phyloP scores from a whole-genome alignment of 2,329 filamentous ascomycete genomes.

The Verticillium longisporum region DNA sequence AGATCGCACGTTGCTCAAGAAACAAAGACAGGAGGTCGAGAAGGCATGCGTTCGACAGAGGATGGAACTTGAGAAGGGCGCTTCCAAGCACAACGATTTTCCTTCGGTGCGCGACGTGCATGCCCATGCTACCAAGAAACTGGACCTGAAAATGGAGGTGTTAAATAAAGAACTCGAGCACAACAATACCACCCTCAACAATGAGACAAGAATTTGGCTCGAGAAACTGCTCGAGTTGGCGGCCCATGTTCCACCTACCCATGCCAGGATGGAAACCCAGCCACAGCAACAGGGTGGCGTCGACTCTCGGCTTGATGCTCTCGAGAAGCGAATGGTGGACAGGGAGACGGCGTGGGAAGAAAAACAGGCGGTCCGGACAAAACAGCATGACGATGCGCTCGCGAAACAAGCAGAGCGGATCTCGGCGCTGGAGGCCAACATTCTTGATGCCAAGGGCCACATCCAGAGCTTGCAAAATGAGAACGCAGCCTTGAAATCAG shows the following conservation, averaged over 20 bases:
- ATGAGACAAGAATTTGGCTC: neutral
- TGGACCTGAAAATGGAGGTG: neutral
- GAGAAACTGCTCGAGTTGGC: neutral
- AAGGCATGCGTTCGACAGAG: neutral
- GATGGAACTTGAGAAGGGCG: neutral
- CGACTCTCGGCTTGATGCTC: constrained; percentile 3
- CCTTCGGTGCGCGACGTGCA: neutral
- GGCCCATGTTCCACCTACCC: neutral
- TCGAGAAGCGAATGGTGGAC: neutral
- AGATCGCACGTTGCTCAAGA: neutral
- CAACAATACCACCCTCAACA: neutral
- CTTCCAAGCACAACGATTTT: neutral
- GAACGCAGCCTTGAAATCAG: neutral
- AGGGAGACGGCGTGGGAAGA: neutral
- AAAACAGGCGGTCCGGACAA: neutral
- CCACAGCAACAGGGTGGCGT: neutral
- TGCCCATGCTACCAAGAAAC: neutral
- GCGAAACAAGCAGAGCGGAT: constrained; percentile 10
- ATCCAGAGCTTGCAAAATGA: constrained; percentile 1
- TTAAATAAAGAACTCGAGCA: neutral
- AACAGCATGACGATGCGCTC: constrained; percentile 3
- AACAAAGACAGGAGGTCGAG: neutral
- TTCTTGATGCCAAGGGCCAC: neutral
- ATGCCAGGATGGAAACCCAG: neutral
- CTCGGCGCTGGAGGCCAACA: neutral